Evolutionary conservation across 768 basidiomycete genomes (phyloP).

Genomic region (Dioszegia hungarica): DNA sequence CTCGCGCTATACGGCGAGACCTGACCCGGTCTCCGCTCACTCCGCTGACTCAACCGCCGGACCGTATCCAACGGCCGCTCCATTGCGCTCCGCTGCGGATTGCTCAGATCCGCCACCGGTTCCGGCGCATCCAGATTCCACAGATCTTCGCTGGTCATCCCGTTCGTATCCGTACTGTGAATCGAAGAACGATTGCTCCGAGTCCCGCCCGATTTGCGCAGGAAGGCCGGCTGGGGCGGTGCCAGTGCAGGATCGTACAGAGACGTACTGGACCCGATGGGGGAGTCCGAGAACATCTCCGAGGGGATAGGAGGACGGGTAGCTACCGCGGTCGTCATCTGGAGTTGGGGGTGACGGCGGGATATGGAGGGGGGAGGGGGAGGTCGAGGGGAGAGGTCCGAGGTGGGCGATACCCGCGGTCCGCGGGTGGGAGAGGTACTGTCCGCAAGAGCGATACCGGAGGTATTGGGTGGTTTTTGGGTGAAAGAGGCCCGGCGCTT

Average conservation of each 20-base stretch:
- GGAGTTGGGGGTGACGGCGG: conserved; percentile 11
- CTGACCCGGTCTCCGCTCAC: conserved; percentile 9
- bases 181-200: conserved; percentile 30
- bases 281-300: conserved; percentile 32
- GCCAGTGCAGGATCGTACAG: conserved; percentile 21
- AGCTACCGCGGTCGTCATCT: conserved; percentile 15
- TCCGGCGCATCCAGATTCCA: conserved; percentile 30
- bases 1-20: conserved; percentile 10
- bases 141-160: conserved; percentile 35
- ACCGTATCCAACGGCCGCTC: conserved; percentile 47
- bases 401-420: neutral
- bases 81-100: conserved; percentile 35
- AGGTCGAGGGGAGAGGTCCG: neutral
- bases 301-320: conserved; percentile 9
- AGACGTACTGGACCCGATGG: conserved; percentile 20
- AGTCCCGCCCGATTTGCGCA: conserved; percentile 16
- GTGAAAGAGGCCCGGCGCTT: conserved; percentile 32
- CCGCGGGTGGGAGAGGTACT: neutral
- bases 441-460: neutral
- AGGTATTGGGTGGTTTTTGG: conserved; percentile 1
- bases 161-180: conserved; percentile 19
- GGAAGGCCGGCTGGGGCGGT: conserved; percentile 38
- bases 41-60: conserved; percentile 39
- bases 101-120: conserved; percentile 39
- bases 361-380: conserved; percentile 1